A percentile compares a stretch with the other conserved stretches of the same genome.
Conservation (phyloP, 345 rosid species). For the Syzygium grande region DNA sequence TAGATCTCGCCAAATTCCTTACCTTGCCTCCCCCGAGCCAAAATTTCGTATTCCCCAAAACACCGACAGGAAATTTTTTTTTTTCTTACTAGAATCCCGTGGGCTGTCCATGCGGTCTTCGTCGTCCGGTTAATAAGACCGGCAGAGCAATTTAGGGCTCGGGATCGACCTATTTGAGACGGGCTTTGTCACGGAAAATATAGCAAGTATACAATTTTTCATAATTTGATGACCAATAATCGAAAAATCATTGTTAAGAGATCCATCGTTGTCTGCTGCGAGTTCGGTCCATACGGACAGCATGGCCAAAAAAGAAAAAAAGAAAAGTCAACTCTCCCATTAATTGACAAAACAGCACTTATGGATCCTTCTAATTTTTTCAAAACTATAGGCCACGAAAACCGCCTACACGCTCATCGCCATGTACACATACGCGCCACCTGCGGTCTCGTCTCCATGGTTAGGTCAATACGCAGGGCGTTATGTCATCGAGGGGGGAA, state of each 20-base stretch:
- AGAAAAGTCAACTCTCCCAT: not conserved
- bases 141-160: not conserved
- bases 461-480: not conserved
- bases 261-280: not conserved
- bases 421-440: not conserved
- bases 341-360: not conserved
- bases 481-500: not conserved
- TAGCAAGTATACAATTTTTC: not conserved
- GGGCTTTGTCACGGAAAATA: not conserved
- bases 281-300: not conserved
- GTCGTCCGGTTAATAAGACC: not conserved
- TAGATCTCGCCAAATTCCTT: not conserved
- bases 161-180: not conserved
- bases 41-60: not conserved
- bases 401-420: not conserved
- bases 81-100: not conserved
- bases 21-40: not conserved
- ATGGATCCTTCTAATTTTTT: not conserved
- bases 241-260: not conserved
- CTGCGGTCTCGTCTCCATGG: not conserved
- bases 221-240: not conserved
- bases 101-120: not conserved
- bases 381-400: not conserved
- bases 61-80: too few relatives aligned
- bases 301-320: accelerated